Evolutionary conservation across 768 basidiomycete genomes (phyloP).

Genomic region (Terana coerulea): DNA sequence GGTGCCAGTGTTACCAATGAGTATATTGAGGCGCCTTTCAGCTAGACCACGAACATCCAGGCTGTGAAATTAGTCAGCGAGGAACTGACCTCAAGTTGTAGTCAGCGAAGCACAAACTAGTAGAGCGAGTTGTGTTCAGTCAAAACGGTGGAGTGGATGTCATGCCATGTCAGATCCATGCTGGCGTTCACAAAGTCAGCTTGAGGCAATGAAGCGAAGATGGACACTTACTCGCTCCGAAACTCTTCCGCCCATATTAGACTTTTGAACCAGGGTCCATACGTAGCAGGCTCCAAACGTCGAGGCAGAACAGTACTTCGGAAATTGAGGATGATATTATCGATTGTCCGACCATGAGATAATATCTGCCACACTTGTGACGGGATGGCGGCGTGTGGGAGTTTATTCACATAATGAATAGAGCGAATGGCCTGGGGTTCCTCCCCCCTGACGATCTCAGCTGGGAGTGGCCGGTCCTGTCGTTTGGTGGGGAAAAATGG

Average conservation of each 20-base stretch:
- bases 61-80: constrained; percentile 23
- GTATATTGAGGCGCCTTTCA: constrained; percentile 54
- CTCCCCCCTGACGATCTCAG: constrained; percentile 14
- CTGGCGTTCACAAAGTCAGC: no score
- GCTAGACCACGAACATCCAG: constrained; percentile 51
- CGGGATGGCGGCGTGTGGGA: constrained; percentile 13
- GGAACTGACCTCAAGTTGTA: neutral
- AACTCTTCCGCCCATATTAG: constrained; percentile 53
- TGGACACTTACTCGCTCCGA: constrained; percentile 20
- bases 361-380: neutral
- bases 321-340: constrained; percentile 3
- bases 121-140: constrained; percentile 36
- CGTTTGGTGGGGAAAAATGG: constrained; percentile 44
- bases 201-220: no score
- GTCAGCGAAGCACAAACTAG: constrained; percentile 29
- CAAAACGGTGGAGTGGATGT: constrained; percentile 35
- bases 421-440: constrained; percentile 10
- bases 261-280: constrained; percentile 43
- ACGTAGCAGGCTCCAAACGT: constrained; percentile 33
- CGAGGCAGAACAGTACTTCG: constrained; percentile 34
- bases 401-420: constrained; percentile 13
- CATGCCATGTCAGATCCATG: constrained; percentile 29
- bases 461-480: constrained; percentile 7
- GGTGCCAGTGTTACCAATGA: constrained; percentile 43
- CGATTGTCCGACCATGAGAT: neutral